Percentiles rank a stretch among this genome's conserved stretches.
These are phyloP conservation scores for Suhomyces vadensis DNA, from an alignment of 805 yeast genomes.

Conservation along the genomic window DNA sequence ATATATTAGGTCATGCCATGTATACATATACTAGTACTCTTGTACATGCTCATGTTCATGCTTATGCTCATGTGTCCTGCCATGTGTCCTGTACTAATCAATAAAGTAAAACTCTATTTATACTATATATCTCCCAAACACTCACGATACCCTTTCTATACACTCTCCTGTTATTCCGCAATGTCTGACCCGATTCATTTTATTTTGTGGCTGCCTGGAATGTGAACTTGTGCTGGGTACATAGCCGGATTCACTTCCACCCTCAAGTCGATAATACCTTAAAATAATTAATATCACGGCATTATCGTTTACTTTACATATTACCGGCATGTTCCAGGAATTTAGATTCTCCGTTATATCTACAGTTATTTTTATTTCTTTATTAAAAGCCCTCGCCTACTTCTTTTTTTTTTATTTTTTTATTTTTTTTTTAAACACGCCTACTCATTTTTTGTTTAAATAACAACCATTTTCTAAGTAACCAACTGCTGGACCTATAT, in stretches of 20 bases:
- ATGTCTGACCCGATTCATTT: too few relatives aligned
- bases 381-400: neutral
- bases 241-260: too few relatives aligned
- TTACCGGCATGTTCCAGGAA: constrained; percentile 3
- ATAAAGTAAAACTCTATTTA: too few relatives aligned
- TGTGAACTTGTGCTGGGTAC: neutral
- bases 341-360: neutral
- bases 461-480: constrained; percentile 8
- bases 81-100: too few relatives aligned
- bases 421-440: neutral
- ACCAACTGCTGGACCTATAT: neutral
- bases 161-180: neutral
- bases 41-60: too few relatives aligned
- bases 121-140: neutral
- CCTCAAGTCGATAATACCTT: neutral
- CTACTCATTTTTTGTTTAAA: constrained; percentile 7
- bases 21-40: too few relatives aligned
- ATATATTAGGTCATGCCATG: too few relatives aligned
- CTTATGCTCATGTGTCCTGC: too few relatives aligned
- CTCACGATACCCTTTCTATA: too few relatives aligned
- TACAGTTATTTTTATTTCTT: neutral
- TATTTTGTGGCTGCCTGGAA: neutral
- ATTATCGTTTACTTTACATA: neutral
- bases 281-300: neutral
- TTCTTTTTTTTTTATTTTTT: neutral